A percentile compares a stretch with the other conserved stretches of the same genome.
Evolutionary conservation across 73 alveolate species (phyloP).

Genomic region (Tetrahymena borealis): DNA sequence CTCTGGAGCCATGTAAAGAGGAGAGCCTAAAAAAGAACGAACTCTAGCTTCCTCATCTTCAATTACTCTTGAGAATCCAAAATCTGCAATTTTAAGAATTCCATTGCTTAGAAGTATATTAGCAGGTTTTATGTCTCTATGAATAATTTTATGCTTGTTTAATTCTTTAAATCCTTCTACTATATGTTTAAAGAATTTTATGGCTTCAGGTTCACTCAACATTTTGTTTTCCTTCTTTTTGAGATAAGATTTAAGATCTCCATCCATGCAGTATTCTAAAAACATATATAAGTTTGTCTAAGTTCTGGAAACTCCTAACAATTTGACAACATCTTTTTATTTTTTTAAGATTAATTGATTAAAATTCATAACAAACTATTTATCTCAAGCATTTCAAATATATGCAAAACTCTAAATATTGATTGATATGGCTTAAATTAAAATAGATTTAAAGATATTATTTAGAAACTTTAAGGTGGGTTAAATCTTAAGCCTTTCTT

Average conservation of each 20-base stretch:
- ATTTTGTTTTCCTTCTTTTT: neutral
- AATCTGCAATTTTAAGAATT: conserved; percentile 41
- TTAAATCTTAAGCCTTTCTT: no score
- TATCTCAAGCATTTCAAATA: no score
- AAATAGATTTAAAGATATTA: no score
- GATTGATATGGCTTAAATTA: no score
- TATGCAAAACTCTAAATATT: neutral
- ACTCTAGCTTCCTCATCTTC: conserved; percentile 25
- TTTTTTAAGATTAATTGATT: neutral
- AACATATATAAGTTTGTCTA: conserved; percentile 25
- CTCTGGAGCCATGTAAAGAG: conserved; percentile 83
- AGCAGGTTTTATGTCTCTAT: conserved; percentile 50
- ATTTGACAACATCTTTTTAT: conserved; percentile 10
- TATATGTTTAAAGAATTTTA: conserved; percentile 11
- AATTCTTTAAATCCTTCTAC: conserved; percentile 21
- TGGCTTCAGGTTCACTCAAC: conserved; percentile 28
- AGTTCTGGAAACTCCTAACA: conserved; percentile 36
- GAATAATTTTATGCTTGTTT: conserved; percentile 8
- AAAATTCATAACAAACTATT: no score
- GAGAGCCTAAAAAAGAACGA: conserved; percentile 72
- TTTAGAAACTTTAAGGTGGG: no score
- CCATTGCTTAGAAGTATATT: conserved; percentile 52
- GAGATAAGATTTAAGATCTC: conserved; percentile 20
- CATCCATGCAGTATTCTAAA: conserved; percentile 40
- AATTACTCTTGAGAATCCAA: conserved; percentile 35